phyloP scores from a whole-genome alignment of 106 monocot species.

The Platanthera zijinensis region DNA sequence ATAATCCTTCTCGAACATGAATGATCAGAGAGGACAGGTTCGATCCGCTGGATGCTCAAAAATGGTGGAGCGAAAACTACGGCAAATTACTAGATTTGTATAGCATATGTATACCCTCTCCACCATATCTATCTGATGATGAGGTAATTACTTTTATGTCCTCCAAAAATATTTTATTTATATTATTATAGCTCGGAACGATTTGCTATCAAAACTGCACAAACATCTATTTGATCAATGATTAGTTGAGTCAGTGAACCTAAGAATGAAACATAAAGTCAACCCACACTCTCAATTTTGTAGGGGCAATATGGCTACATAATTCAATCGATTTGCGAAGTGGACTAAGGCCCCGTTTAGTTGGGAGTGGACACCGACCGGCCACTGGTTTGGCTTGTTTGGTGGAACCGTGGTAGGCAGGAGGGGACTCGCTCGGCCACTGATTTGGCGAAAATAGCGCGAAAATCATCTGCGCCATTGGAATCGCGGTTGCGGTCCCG shows the following conservation, averaged over 20 bases:
- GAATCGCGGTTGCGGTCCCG: too few relatives aligned
- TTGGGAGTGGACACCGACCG: too few relatives aligned
- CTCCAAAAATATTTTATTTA: too few relatives aligned
- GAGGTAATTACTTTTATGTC: constrained; percentile 20
- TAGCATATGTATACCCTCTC: constrained; percentile 14
- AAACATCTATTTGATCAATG: neutral
- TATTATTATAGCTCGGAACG: neutral
- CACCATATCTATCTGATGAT: constrained; percentile 23
- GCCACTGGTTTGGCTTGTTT: too few relatives aligned
- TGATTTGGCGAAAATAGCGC: too few relatives aligned
- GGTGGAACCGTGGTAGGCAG: too few relatives aligned
- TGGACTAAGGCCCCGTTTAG: too few relatives aligned
- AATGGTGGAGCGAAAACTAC: constrained; percentile 52
- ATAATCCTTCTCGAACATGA: neutral
- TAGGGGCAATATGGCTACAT: too few relatives aligned
- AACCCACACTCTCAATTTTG: too few relatives aligned
- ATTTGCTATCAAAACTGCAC: neutral
- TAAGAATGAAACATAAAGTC: neutral
- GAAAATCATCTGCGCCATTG: too few relatives aligned
- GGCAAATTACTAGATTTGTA: constrained; percentile 41
- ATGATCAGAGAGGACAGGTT: constrained; percentile 33
- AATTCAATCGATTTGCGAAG: too few relatives aligned
- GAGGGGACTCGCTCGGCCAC: too few relatives aligned
- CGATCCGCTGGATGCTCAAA: constrained; percentile 27
- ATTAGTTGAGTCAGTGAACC: neutral